A percentile compares a stretch with the other conserved stretches of the same genome.
These are phyloP conservation scores for Trametes hirsuta DNA, from an alignment of 1,284 basidiomycete species.

Conservation along the genomic window DNA sequence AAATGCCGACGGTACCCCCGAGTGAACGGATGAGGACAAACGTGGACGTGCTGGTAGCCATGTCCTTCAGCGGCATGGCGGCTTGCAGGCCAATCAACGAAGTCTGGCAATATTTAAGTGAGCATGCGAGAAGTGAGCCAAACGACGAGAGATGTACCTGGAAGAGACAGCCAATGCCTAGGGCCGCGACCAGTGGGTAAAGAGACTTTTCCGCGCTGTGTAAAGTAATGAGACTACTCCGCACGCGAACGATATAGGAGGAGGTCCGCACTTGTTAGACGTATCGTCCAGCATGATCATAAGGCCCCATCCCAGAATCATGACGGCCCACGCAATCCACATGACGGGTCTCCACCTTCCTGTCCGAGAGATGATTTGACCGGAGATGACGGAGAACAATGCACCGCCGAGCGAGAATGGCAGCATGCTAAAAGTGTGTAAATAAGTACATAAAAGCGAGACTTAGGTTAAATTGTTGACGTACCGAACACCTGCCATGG, in stretches of 20 bases:
- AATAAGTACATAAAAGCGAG: background rate
- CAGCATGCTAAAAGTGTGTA: slow-evolving; percentile 56
- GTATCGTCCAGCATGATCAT: slow-evolving; percentile 56
- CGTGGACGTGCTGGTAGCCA: slow-evolving; percentile 76
- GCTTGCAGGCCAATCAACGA: slow-evolving; percentile 77
- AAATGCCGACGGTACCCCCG: slow-evolving; percentile 81
- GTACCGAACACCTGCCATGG: slow-evolving; percentile 72
- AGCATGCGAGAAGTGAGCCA: background rate
- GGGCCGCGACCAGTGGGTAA: slow-evolving; percentile 60
- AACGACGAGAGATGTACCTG: slow-evolving; percentile 43
- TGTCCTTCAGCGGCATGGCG: slow-evolving; percentile 81
- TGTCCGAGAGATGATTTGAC: slow-evolving; percentile 60
- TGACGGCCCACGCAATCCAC: slow-evolving; percentile 58
- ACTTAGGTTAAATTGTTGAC: slow-evolving; percentile 16
- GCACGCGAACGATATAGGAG: background rate
- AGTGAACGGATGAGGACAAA: slow-evolving; percentile 75
- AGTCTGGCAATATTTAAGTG: slow-evolving; percentile 38
- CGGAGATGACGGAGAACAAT: slow-evolving; percentile 58
- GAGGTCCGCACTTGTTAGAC: slow-evolving; percentile 46
- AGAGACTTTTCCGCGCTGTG: slow-evolving; percentile 60
- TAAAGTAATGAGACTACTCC: background rate
- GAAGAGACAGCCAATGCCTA: slow-evolving; percentile 68
- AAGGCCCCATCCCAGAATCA: slow-evolving; percentile 66
- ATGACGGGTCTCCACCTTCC: slow-evolving; percentile 69
- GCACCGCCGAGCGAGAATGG: slow-evolving; percentile 73